A percentile compares a stretch with the other conserved stretches of the same genome.
Conservation (phyloP, 1,284 basidiomycete species). For the Rhodotorula sp. region DNA sequence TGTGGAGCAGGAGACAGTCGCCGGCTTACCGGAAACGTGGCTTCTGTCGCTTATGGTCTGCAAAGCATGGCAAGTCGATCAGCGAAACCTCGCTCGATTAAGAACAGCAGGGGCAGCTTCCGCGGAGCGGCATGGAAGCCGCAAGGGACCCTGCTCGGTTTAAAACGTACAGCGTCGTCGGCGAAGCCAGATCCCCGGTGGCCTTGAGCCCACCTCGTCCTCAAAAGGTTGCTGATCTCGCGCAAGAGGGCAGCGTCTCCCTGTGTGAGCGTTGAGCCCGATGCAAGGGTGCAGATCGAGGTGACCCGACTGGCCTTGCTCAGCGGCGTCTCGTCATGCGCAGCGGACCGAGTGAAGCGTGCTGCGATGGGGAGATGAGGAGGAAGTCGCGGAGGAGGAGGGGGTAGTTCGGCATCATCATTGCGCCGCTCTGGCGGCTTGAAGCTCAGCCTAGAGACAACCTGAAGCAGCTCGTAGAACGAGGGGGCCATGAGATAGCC, state of each 20-base stretch:
- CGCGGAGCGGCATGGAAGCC: neutral
- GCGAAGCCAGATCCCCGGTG: neutral
- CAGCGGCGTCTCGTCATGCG: neutral
- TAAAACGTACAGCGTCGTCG: too few species aligned
- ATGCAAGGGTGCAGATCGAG: neutral
- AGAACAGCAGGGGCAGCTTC: neutral
- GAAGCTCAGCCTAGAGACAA: conserved; percentile 3
- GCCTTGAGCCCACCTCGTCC: neutral
- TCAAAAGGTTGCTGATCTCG: neutral
- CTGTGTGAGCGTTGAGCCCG: neutral
- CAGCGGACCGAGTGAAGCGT: neutral
- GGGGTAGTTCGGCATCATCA: neutral
- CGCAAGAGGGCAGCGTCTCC: neutral
- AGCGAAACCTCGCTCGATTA: neutral
- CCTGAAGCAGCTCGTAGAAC: conserved; percentile 25
- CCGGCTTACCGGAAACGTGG: too few species aligned
- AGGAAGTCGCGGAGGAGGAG: too few species aligned
- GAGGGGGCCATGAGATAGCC: conserved; percentile 1
- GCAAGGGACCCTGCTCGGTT: neutral
- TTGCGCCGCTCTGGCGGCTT: neutral
- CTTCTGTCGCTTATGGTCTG: neutral
- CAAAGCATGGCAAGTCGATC: neutral
- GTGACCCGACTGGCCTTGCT: neutral
- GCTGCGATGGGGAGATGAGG: neutral
- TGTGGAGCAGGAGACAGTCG: too few species aligned